phyloP scores from a whole-genome alignment of 1,139 yeast genomes.

The Pichia sp. region DNA sequence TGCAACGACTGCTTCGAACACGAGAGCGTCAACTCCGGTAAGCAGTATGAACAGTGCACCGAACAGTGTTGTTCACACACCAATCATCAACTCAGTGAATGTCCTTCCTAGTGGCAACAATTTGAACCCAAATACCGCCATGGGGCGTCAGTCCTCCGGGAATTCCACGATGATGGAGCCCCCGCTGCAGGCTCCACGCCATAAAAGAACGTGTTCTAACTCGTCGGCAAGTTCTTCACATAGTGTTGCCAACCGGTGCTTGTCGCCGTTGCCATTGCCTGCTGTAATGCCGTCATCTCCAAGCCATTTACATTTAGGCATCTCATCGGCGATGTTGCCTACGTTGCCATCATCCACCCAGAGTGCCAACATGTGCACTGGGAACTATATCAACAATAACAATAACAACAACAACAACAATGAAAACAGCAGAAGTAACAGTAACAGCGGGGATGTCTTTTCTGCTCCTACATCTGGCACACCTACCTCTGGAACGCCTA shows the following conservation, averaged over 20 bases:
- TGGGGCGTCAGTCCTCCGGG: neutral
- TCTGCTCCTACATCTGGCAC: neutral
- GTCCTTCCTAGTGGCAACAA: neutral
- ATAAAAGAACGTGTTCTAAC: conserved; percentile 31
- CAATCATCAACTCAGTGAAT: neutral
- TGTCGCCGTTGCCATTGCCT: conserved; percentile 29
- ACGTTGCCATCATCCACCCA: conserved; percentile 13
- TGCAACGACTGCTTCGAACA: neutral
- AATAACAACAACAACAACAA: neutral
- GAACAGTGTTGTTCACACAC: conserved; percentile 1
- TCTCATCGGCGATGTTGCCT: conserved; percentile 24
- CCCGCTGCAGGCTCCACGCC: conserved; percentile 30
- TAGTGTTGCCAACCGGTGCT: conserved; percentile 23
- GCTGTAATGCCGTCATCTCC: conserved; percentile 32
- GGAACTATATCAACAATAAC: neutral
- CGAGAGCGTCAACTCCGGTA: conserved; percentile 5
- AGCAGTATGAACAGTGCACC: neutral
- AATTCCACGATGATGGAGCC: conserved; percentile 30
- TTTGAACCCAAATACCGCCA: neutral
- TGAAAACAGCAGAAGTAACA: neutral
- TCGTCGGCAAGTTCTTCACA: conserved; percentile 32
- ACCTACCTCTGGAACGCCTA: conserved; percentile 19
- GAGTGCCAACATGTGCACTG: neutral
- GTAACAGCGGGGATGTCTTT: neutral
- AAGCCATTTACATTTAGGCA: conserved; percentile 22